phyloP scores from a whole-genome alignment of 2,329 filamentous ascomycete genomes.

The Achaetomium macrosporum region DNA sequence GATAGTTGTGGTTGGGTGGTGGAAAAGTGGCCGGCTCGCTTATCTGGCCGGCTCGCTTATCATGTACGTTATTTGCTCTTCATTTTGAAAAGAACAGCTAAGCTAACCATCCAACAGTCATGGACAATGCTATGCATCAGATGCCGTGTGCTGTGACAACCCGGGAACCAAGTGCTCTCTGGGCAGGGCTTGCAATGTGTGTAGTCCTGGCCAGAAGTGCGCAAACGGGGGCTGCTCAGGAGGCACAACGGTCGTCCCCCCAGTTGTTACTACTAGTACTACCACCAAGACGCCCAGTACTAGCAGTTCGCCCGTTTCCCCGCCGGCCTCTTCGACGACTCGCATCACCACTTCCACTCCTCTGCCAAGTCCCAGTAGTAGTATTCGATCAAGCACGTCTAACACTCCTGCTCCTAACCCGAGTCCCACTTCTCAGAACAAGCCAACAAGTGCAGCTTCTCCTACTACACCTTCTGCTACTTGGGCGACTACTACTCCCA shows the following conservation, averaged over 20 bases:
- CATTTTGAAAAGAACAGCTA: too few species aligned
- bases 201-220: neutral
- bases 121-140: neutral
- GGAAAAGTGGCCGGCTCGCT: too few species aligned
- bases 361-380: neutral
- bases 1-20: too few species aligned
- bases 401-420: too few species aligned
- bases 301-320: neutral
- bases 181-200: neutral
- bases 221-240: neutral
- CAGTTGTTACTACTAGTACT: neutral
- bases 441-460: neutral
- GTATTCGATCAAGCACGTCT: too few species aligned
- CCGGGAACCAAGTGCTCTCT: neutral
- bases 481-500: neutral
- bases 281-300: neutral
- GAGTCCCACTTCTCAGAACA: neutral
- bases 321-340: neutral
- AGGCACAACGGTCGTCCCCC: neutral
- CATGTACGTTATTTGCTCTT: too few species aligned
- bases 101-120: neutral
- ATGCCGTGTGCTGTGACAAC: constrained; percentile 1
- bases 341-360: neutral
- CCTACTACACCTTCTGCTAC: too few species aligned
- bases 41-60: too few species aligned